Base-by-base conservation (phyloP, 768 basidiomycete genomes). In the Roridomyces roridus region DNA sequence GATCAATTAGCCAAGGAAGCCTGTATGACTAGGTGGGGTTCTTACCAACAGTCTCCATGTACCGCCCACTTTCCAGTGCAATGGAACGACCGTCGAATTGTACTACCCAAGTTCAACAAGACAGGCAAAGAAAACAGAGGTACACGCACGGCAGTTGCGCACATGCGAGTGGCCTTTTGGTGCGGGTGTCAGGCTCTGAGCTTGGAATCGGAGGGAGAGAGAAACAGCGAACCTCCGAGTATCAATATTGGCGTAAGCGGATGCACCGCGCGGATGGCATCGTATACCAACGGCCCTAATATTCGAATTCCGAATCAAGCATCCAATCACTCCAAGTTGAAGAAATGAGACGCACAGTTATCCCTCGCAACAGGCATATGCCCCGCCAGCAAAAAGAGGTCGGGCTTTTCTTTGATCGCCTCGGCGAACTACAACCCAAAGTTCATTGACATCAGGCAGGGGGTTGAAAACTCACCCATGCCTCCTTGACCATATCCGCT, bases 31-130 rank as follows among this genome's bases (percentile, higher is more conserved):
- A 34, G 31, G 11, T 11, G 10, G 7, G 15, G 31, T 3, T 11
- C 31, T 11, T 34, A 34, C 31, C 94, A 51, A 96, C 77, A 10
- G 94, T 97, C 74, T 97, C 95, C 88, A 96, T 91, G 68, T 96
- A 96, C 21, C 92, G 78, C 17, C 95, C 91, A 60, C 91, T 89
- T 65, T 93, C 91, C 57, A 95, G 68, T 2, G 88, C 78, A 77
- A 94, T 92, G 0, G 88, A 87, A n/a, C 87, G 80, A 4, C 80
- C 82, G 70, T 94, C 93, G 20, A 85, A 74, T 69, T 87, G 86
- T 21, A 81, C 84, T 85, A 45, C 20, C 43, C n/a, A 8, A 34
- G 10, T 11, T 8, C 11, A 3, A 15, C 26, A 8, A 34, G 31
- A 34, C 29, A 17, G 4, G 11, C 9, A 28, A 23, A 26, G 18